phyloP scores from a whole-genome alignment of 352 stramenopile genomes.

The Phytophthora sp. region DNA sequence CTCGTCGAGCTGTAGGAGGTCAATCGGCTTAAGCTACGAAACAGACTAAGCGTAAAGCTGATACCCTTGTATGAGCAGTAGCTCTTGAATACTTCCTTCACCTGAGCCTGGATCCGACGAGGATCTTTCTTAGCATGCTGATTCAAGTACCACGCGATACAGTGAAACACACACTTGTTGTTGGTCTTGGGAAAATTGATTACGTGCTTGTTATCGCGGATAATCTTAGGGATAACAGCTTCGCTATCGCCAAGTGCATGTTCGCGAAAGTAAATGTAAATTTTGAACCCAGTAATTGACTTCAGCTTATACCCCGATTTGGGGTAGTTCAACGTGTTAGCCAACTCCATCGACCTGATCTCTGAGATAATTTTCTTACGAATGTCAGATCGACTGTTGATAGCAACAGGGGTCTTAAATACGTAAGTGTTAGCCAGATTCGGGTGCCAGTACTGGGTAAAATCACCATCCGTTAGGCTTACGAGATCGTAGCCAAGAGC shows the following conservation, averaged over 20 bases:
- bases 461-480: not conserved
- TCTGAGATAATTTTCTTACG: not conserved
- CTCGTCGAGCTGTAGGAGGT: constrained; percentile 2
- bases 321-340: not conserved
- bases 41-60: not conserved
- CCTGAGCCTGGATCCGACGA: no score
- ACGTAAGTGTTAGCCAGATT: not conserved
- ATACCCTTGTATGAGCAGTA: not conserved
- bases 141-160: not conserved
- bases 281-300: not conserved
- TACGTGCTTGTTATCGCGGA: not conserved
- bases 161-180: not conserved
- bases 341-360: not conserved
- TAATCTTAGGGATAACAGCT: not conserved
- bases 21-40: not conserved
- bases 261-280: no score
- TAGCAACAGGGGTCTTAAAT: not conserved
- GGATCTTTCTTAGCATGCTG: not conserved
- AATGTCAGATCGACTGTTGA: not conserved
- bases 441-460: not conserved
- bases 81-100: not conserved
- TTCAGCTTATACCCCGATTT: not conserved
- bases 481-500: not conserved
- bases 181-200: not conserved
- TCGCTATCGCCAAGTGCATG: not conserved